Base-by-base conservation (phyloP, 2,329 filamentous ascomycete genomes). In the Trichoderma sp. region DNA sequence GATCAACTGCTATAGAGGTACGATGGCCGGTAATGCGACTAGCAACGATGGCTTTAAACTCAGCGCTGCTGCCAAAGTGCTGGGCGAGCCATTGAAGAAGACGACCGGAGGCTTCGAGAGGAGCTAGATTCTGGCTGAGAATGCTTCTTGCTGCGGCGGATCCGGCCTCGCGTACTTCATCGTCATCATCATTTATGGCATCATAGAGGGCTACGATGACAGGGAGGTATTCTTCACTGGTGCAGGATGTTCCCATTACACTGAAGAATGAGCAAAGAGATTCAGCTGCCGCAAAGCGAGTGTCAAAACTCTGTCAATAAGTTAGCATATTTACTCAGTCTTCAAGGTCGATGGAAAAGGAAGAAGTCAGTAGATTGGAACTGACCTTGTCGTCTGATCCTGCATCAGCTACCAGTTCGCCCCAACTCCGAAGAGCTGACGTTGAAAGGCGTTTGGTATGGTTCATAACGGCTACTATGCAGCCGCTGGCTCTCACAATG, bases 101-200 rank as follows among this genome's bases (percentile, higher is more conserved):
- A 3, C 79, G 80, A 61, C 79, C 79, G 9, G 84, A 83, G 3
- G 86, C 84, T 73, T 87, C 83, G 39, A 86, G 80, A 39, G 85
- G 83, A 11, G 86, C 83, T 47, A 87, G 81, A 30, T 79, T 76
- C 24, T 80, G 75, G 18, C 80, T 82, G 8, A 91, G 75, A 28
- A 92, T 79, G 26, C 77, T 79, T 6, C 81, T 78, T 0, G 86
- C 84, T 1, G 88, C 85, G 0, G 76, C 73, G 3, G 90, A 88
- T 8, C 91, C 91, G 1, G 88, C 80, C 39, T 91, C 87, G 58
- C 95, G 89, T 74, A 98, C 88, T 71, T 98, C 94, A 73, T 97
- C 93, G 78, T 98, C 95, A 78, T 98, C 95, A 78, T 98, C 96
- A 78, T 93, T 92, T 5, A 97, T 86, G 60, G 90, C 85, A 78